phyloP scores from a whole-genome alignment of 805 yeast genomes.

The Jamesozyma rosinii region DNA sequence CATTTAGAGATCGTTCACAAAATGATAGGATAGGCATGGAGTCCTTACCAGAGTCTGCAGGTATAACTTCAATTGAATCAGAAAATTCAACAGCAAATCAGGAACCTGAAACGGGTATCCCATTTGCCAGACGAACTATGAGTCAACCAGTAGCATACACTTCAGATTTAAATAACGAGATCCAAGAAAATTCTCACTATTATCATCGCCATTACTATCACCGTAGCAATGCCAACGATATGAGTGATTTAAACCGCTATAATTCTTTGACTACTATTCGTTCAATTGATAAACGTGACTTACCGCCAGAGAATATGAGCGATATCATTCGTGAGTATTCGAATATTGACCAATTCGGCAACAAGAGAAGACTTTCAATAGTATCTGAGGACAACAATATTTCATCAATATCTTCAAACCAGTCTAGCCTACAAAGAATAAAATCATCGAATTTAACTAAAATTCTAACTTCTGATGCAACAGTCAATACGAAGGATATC shows the following conservation, averaged over 20 bases:
- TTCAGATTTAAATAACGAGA: neutral
- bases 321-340: constrained; percentile 44
- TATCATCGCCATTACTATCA: constrained; percentile 3
- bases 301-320: constrained; percentile 36
- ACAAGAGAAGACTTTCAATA: constrained; percentile 16
- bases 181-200: constrained; percentile 1
- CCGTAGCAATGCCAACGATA: neutral
- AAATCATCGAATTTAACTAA: constrained; percentile 23
- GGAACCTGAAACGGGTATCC: neutral
- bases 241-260: constrained; percentile 1
- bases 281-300: constrained; percentile 24
- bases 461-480: constrained; percentile 30
- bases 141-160: constrained; percentile 23
- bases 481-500: constrained; percentile 25
- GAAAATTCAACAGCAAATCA: neutral
- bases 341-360: constrained; percentile 29
- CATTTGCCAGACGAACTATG: constrained; percentile 8
- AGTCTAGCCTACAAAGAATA: constrained; percentile 10
- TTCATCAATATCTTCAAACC: neutral
- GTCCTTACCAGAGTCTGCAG: constrained; percentile 8
- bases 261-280: neutral
- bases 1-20: neutral
- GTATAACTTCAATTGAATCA: constrained; percentile 6
- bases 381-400: neutral
- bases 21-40: neutral